Evolutionary conservation across 1,284 basidiomycete genomes (phyloP), one percentile per base, ranked within the genome.

Genomic region (Apiotrichum brassicae): DNA sequence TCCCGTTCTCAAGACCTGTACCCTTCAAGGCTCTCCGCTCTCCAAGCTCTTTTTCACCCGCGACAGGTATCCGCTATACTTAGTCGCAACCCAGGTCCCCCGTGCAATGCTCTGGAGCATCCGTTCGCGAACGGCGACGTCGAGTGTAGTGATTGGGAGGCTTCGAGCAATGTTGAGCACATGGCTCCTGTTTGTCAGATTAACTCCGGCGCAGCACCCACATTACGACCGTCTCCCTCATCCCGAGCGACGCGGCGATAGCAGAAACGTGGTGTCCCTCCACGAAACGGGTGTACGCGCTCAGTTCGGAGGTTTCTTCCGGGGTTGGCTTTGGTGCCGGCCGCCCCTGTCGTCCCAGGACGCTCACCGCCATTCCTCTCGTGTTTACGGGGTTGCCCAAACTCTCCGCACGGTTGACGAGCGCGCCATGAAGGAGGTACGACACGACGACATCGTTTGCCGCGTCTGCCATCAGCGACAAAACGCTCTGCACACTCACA

Each of bases 391-490:
- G 16, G 9, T 40, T n/a, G 4, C 42, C 46, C 6, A 32, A 34
- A 16, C 33, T 36, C 1, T 11, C 19, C 3, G 47, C 52, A 4
- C 47, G 44, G 2, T 24, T 20, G 19, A 32, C 30, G 16, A 54
- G 26, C 5, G 30, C 53, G 3, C 54, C 38, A 54, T 61, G 70
- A 34, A 75, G 56, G 9, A 70, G 58, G 6, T 71, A 49, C 2
- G 65, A 63, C 7, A 66, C 61, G 40, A 64, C 71, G 5, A 73
- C 73, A 54, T 76, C 74, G 57, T 76, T 72, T 12, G 70, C 71
- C 3, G 69, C 73, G 41, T 76, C 74, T 75, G 71, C 74, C 12
- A 1, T 1, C 20, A 37, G 44, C 32, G 19, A 34, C 7, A 14
- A 34, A 7, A 13, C 13, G 23, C 8, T 12, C 4, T 13, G 25